Evolutionary conservation across 2,329 filamentous ascomycete species (phyloP), one percentile per base, ranked within the genome.

Genomic region (Trichophyton rubrum): DNA sequence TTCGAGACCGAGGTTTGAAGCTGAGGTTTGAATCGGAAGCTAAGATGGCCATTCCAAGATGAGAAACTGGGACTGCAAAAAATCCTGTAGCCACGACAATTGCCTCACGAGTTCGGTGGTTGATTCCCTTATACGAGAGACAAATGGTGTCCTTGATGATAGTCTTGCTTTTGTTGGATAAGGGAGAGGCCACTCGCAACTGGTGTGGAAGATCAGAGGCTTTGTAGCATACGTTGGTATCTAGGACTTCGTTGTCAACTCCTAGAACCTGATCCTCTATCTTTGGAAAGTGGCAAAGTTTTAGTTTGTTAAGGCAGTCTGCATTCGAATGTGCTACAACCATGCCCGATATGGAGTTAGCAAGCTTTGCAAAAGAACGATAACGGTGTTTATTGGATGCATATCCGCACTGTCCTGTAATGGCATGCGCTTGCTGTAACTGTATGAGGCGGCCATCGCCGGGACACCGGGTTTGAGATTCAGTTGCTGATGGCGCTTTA

Each of bases 121-220:
- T 72, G 24, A 75, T 67, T 43, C 74, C 74, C 59, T 71, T 66
- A 61, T 74, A 76, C 15, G 69, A 67, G 38, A 76, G 66, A 24
- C 70, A 68, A 61, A 76, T 60, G 6, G 72, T 73, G 38, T 72
- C 67, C 56, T 68, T 70, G 6, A 75, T 61, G 38, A 70, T 67
- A 35, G 66, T 62, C 59, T 67, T 69, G 41, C 61, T 69, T 22
- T 66, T 67, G 15, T 68, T 49, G 2, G 66, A 66, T 38, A 64
- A 60, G 27, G 70, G 70, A 40, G 70, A 63, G 24, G 64, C 60
- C 60, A 73, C 66, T 38, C 64, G 71, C 53, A 74, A 63, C 38
- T 66, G 64, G 38, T 63, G 53, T 11, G 72, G 73, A 35, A 75
- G 65, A 17, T 63, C 67, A 2, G 68, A 64, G 22, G 63, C 59